phyloP scores from a whole-genome alignment of 2,329 filamentous ascomycete genomes.

The Rhytidhysteron rufulum region DNA sequence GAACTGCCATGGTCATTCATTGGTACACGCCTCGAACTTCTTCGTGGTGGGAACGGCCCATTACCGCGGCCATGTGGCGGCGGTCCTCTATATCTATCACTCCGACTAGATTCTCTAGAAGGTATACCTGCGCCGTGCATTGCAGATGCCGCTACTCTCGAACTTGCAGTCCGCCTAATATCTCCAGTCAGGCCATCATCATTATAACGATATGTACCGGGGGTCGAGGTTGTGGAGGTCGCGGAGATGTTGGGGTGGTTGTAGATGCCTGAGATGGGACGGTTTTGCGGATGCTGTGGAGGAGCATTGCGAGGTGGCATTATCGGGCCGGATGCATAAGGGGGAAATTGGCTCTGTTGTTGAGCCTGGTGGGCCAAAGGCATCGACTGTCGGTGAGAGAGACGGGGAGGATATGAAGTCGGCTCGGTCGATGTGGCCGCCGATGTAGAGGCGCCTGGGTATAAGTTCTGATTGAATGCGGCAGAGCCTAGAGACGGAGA shows the following conservation, averaged over 20 bases:
- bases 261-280: conserved; percentile 47
- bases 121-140: conserved; percentile 57
- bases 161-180: conserved; percentile 56
- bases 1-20: conserved; percentile 38
- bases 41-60: conserved; percentile 67
- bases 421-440: conserved; percentile 21
- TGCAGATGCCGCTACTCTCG: conserved; percentile 56
- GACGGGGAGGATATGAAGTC: conserved; percentile 28
- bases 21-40: conserved; percentile 69
- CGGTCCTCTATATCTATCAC: conserved; percentile 63
- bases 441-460: conserved; percentile 26
- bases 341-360: conserved; percentile 30
- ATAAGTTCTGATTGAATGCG: conserved; percentile 40
- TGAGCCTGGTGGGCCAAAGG: conserved; percentile 40
- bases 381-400: conserved; percentile 42
- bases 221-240: conserved; percentile 37
- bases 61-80: conserved; percentile 53
- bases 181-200: conserved; percentile 37
- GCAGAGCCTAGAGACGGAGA: conserved; percentile 27
- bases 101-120: conserved; percentile 65
- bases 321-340: conserved; percentile 22
- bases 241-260: conserved; percentile 46
- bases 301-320: conserved; percentile 21
- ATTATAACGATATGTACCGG: conserved; percentile 44
- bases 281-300: conserved; percentile 27